These are phyloP conservation scores for Zygotorulaspora mrakii DNA, from an alignment of 1,139 yeast genomes.

Conservation along the genomic window DNA sequence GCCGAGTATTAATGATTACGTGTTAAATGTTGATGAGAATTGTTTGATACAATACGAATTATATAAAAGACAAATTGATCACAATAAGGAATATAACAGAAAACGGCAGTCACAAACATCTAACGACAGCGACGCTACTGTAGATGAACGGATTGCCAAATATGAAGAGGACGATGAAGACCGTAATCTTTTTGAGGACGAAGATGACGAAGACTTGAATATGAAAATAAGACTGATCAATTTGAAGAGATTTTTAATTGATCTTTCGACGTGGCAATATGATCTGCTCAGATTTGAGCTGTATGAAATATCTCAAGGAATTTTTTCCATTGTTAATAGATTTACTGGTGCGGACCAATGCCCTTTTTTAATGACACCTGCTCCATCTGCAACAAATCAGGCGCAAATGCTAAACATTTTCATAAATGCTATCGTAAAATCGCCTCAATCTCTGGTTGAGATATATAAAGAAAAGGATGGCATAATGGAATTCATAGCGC, in stretches of 20 bases:
- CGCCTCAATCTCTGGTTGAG: slow-evolving; percentile 29
- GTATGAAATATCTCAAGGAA: slow-evolving; percentile 34
- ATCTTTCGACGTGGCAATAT: slow-evolving; percentile 34
- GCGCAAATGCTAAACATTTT: slow-evolving; percentile 29
- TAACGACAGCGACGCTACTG: slow-evolving; percentile 33
- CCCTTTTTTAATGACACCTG: slow-evolving; percentile 33
- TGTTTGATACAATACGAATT: slow-evolving; percentile 40
- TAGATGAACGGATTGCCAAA: slow-evolving; percentile 26
- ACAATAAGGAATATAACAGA: slow-evolving; percentile 25
- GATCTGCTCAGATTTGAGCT: slow-evolving; percentile 32
- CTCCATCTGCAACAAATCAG: slow-evolving; percentile 27
- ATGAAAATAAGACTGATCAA: slow-evolving; percentile 34
- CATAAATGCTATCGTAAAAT: slow-evolving; percentile 27
- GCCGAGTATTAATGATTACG: slow-evolving; percentile 55
- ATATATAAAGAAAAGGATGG: slow-evolving; percentile 31
- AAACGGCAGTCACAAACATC: slow-evolving; percentile 30
- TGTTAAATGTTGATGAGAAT: slow-evolving; percentile 41
- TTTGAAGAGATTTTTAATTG: slow-evolving; percentile 35
- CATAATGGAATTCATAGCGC: slow-evolving; percentile 27
- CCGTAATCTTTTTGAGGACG: slow-evolving; percentile 22
- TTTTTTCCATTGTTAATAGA: slow-evolving; percentile 32
- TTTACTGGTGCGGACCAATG: slow-evolving; percentile 36
- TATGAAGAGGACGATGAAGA: slow-evolving; percentile 11
- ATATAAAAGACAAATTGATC: slow-evolving; percentile 36
- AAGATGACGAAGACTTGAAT: slow-evolving; percentile 32